phyloP scores from a whole-genome alignment of 257 asterid genomes.

The Leptodermis oblonga region DNA sequence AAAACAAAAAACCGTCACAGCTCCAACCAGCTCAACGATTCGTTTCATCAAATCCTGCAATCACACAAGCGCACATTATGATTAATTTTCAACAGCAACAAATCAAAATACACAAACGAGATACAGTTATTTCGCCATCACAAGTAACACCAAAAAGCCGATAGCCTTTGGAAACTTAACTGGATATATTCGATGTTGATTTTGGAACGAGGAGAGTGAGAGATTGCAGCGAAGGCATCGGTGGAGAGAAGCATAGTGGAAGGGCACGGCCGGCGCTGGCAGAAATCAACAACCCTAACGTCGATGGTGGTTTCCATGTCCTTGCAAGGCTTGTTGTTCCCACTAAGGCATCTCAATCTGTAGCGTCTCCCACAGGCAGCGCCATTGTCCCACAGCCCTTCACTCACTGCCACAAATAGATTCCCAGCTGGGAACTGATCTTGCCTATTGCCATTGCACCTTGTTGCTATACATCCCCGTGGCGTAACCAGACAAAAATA shows the following conservation, averaged over 20 bases:
- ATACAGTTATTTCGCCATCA: too few species aligned
- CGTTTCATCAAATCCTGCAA: too few species aligned
- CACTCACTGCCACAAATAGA: constrained; percentile 57
- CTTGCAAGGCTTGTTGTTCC: constrained; percentile 45
- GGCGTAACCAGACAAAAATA: too few species aligned
- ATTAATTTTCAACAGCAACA: too few species aligned
- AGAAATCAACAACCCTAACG: constrained; percentile 68
- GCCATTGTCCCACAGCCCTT: constrained; percentile 77
- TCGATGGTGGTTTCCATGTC: constrained; percentile 37
- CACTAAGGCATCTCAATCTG: constrained; percentile 56
- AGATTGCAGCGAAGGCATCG: constrained; percentile 57
- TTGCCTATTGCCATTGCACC: constrained; percentile 53
- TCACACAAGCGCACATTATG: too few species aligned
- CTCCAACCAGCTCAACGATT: too few species aligned
- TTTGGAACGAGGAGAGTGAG: constrained; percentile 40
- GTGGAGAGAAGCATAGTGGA: constrained; percentile 55
- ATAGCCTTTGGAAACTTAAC: too few species aligned
- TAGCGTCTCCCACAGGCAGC: constrained; percentile 74
- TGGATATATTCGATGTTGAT: constrained; percentile 65
- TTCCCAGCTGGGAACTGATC: constrained; percentile 77
- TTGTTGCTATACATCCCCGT: too few species aligned
- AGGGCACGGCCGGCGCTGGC: constrained; percentile 56
- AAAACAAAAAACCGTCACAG: too few species aligned
- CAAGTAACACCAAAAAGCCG: too few species aligned
- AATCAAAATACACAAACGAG: too few species aligned